Conservation (phyloP, 2,329 filamentous ascomycete genomes). For the Colletotrichum scovillei region DNA sequence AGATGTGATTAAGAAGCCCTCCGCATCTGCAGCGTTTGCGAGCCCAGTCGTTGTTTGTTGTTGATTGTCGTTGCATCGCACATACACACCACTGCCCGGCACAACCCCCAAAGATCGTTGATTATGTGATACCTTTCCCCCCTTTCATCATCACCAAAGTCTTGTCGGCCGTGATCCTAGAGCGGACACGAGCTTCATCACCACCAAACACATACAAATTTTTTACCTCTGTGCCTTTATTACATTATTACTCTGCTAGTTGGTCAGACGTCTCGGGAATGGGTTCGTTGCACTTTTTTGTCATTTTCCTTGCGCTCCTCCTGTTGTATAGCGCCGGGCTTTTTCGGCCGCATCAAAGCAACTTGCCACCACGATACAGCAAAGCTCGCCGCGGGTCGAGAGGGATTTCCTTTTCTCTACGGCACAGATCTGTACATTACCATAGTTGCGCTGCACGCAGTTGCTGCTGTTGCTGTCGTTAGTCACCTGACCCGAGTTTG, state of each 20-base stretch:
- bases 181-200: slow-evolving; percentile 34
- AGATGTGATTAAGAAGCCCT: slow-evolving; percentile 74
- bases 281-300: slow-evolving; percentile 44
- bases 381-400: slow-evolving; percentile 50
- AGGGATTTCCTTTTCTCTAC: slow-evolving; percentile 47
- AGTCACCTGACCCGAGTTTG: slow-evolving; percentile 33
- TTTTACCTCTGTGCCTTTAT: slow-evolving; percentile 34
- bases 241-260: slow-evolving; percentile 33
- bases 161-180: slow-evolving; percentile 32
- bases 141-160: slow-evolving; percentile 31
- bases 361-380: slow-evolving; percentile 49
- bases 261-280: slow-evolving; percentile 41
- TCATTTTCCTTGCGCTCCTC: slow-evolving; percentile 36
- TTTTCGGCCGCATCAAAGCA: slow-evolving; percentile 47
- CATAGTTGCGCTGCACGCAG: slow-evolving; percentile 54
- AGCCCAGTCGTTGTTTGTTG: slow-evolving; percentile 34
- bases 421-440: slow-evolving; percentile 67
- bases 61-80: slow-evolving; percentile 40
- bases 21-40: slow-evolving; percentile 52
- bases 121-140: slow-evolving; percentile 47
- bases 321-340: slow-evolving; percentile 39
- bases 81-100: slow-evolving; percentile 37
- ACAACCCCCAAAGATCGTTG: slow-evolving; percentile 36
- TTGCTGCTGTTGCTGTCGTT: slow-evolving; percentile 51
- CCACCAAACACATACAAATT: slow-evolving; percentile 29